Percentiles rank a stretch among this genome's conserved stretches.
phyloP scores from a whole-genome alignment of 208 protist species.

The Trypanosoma cruzi region DNA sequence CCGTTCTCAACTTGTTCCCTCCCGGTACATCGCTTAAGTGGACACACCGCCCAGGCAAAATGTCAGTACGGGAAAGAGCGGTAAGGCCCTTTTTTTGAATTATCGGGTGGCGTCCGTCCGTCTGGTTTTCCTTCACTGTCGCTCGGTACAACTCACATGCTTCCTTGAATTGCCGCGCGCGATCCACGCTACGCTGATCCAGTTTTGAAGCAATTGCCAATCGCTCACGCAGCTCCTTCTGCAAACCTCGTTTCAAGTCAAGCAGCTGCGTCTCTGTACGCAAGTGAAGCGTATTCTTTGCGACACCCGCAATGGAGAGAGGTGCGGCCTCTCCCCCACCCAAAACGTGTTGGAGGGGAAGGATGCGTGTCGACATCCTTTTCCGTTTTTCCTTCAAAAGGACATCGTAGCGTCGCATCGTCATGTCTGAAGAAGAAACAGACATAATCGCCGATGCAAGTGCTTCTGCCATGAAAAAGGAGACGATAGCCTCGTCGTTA shows the following conservation, averaged over 20 bases:
- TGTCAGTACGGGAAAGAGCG: too few relatives aligned
- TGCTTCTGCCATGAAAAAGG: conserved; percentile 9
- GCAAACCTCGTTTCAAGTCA: neutral
- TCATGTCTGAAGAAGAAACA: neutral
- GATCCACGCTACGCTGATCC: neutral
- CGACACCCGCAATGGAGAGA: neutral
- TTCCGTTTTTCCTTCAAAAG: neutral
- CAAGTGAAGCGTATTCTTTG: neutral
- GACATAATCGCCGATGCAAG: neutral
- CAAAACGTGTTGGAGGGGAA: neutral
- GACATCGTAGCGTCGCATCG: neutral
- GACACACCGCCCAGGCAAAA: neutral
- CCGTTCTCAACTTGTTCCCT: neutral
- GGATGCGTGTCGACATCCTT: neutral
- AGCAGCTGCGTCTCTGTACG: neutral
- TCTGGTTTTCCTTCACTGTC: neutral
- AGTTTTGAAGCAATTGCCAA: neutral
- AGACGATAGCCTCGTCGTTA: neutral
- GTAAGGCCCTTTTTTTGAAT: too few relatives aligned
- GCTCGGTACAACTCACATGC: neutral
- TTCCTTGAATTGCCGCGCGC: conserved; percentile 2
- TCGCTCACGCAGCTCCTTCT: conserved; percentile 1
- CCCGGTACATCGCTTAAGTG: neutral
- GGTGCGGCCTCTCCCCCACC: too few relatives aligned
- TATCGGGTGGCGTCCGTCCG: neutral